Percentiles rank a stretch among this genome's conserved stretches.
phyloP scores from a whole-genome alignment of 129 eudicot genomes.

The carrot (Daucus carota) region DNA sequence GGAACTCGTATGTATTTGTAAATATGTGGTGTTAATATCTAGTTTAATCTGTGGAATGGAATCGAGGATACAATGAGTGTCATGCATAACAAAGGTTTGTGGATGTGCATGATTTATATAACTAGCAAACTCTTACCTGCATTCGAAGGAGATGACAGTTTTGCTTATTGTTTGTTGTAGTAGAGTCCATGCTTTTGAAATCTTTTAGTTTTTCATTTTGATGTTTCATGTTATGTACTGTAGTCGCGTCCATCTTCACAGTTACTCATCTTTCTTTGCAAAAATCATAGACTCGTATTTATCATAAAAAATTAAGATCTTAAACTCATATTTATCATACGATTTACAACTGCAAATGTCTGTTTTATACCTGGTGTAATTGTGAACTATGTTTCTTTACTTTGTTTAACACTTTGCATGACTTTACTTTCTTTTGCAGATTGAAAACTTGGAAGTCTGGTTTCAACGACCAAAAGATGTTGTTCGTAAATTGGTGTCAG shows the following conservation, averaged over 20 bases:
- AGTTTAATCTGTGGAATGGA: not conserved
- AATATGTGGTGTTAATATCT: too few relatives aligned
- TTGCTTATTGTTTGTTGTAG: not conserved
- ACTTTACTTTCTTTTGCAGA: conserved; percentile 37
- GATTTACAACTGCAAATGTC: not conserved
- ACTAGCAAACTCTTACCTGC: not conserved
- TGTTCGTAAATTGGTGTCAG: conserved; percentile 77
- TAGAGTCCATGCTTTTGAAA: not conserved
- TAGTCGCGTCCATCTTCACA: not conserved
- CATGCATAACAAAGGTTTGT: not conserved
- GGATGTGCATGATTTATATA: not conserved
- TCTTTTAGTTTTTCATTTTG: not conserved
- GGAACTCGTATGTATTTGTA: not conserved
- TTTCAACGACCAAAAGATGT: conserved; percentile 92
- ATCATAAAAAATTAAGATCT: not conserved
- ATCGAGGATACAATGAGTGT: not conserved
- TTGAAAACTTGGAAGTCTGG: conserved; percentile 82
- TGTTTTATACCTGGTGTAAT: not conserved
- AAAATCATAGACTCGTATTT: not conserved
- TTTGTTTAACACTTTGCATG: not conserved
- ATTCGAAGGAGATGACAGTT: not conserved
- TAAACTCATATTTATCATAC: not conserved
- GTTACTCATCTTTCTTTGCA: not conserved
- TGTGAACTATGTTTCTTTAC: not conserved
- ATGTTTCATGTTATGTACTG: not conserved